Evolutionary conservation across 2,329 filamentous ascomycete genomes (phyloP).

Genomic region (Pseudocercospora vitis): DNA sequence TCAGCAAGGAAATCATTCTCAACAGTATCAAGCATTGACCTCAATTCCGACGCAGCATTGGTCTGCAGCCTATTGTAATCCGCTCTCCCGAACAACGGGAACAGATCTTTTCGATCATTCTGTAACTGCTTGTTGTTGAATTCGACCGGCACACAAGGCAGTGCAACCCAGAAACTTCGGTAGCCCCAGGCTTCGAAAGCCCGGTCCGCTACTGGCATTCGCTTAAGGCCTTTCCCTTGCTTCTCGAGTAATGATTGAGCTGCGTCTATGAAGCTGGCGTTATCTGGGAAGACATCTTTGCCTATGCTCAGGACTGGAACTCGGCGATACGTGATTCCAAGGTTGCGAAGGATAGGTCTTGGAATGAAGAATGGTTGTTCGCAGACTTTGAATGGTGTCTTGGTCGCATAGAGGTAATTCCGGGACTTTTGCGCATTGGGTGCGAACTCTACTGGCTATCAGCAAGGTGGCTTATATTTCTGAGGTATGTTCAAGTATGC

Average conservation of each 20-base stretch:
- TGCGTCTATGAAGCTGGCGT: slow-evolving; percentile 24
- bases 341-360: slow-evolving; percentile 25
- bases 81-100: slow-evolving; percentile 26
- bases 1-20: slow-evolving; percentile 25
- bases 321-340: slow-evolving; percentile 32
- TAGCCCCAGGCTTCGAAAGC: slow-evolving; percentile 28
- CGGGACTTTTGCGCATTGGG: slow-evolving; percentile 29
- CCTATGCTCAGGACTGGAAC: slow-evolving; percentile 32
- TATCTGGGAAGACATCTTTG: slow-evolving; percentile 33
- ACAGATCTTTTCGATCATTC: slow-evolving; percentile 25
- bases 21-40: slow-evolving; percentile 21
- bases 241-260: slow-evolving; percentile 19
- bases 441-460: slow-evolving; percentile 19
- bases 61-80: slow-evolving; percentile 24
- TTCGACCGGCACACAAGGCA: slow-evolving; percentile 23
- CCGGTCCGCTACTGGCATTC: slow-evolving; percentile 11
- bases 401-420: slow-evolving; percentile 25
- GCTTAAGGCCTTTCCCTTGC: slow-evolving; percentile 22
- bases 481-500: neutral
- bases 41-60: slow-evolving; percentile 23
- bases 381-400: slow-evolving; percentile 30
- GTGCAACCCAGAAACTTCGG: slow-evolving; percentile 26
- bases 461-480: neutral
- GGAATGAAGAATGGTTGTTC: slow-evolving; percentile 32
- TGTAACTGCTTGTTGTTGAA: slow-evolving; percentile 23